These are phyloP conservation scores for Hordeum pubiflorum DNA, from an alignment of 202 grass and related monocot species.

Conservation along the genomic window DNA sequence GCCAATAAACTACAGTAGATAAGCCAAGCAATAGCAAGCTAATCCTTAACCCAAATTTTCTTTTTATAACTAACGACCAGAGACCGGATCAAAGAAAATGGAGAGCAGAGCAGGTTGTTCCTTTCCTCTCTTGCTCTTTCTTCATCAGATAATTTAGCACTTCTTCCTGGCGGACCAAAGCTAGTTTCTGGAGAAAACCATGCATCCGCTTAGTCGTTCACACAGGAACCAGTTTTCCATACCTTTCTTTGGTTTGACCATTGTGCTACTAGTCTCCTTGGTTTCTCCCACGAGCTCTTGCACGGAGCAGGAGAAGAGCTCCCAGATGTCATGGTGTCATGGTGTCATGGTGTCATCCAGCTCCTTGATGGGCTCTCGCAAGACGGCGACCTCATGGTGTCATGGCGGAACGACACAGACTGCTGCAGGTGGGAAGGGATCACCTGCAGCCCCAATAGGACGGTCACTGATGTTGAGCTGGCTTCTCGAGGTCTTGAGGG, in stretches of 20 bases:
- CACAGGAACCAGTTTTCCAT: not conserved
- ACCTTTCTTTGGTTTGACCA: not conserved
- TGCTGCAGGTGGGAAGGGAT: constrained; percentile 42
- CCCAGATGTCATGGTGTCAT: too few species aligned
- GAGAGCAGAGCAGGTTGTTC: not conserved
- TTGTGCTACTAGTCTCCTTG: not conserved
- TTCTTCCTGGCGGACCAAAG: not conserved
- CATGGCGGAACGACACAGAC: not conserved
- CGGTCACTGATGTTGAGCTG: constrained; percentile 15
- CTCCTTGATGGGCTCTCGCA: not conserved
- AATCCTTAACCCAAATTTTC: not conserved
- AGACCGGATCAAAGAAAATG: not conserved
- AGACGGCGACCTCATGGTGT: not conserved
- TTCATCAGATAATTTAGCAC: not conserved
- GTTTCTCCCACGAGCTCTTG: not conserved
- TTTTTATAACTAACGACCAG: not conserved
- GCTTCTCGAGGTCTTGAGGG: constrained; percentile 29
- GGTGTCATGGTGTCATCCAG: too few species aligned
- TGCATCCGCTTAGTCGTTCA: not conserved
- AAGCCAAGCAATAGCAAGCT: not conserved
- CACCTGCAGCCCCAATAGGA: constrained; percentile 17
- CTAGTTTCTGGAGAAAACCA: not conserved
- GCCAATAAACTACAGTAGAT: not conserved
- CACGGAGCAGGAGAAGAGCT: not conserved
- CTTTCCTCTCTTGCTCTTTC: not conserved